phyloP scores from a whole-genome alignment of 2,329 filamentous ascomycete genomes.

The Talaromyces sp. region DNA sequence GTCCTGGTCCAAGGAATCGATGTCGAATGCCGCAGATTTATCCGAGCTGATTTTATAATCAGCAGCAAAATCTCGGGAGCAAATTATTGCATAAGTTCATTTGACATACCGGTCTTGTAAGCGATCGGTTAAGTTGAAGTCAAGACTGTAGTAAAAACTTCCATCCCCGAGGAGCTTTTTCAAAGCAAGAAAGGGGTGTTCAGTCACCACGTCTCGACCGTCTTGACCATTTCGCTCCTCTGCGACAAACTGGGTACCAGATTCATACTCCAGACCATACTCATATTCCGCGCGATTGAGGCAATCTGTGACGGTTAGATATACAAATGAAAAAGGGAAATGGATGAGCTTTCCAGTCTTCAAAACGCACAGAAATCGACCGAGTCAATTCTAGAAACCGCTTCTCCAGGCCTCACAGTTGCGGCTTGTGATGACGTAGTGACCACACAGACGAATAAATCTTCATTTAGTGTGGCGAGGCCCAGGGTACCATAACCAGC shows the following conservation, averaged over 20 bases:
- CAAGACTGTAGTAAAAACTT: conserved; percentile 97
- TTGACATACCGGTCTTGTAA: conserved; percentile 75
- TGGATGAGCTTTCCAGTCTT: background rate
- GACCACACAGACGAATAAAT: conserved; percentile 90
- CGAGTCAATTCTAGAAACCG: conserved; percentile 79
- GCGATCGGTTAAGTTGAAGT: conserved; percentile 93
- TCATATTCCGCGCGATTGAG: conserved; percentile 86
- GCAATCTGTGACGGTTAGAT: conserved; percentile 62
- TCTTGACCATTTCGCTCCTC: conserved; percentile 58
- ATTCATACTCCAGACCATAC: conserved; percentile 64
- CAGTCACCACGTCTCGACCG: conserved; percentile 69
- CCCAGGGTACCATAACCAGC: conserved; percentile 85
- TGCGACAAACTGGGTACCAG: conserved; percentile 55
- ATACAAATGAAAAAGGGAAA: background rate
- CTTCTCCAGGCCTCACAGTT: conserved; percentile 82
- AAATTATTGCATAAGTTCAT: conserved; percentile 11
- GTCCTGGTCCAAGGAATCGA: conserved; percentile 87
- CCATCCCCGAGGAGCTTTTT: conserved; percentile 92
- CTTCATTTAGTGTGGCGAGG: conserved; percentile 77
- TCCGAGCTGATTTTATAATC: conserved; percentile 58
- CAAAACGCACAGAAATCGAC: conserved; percentile 72
- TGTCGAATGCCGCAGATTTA: conserved; percentile 78
- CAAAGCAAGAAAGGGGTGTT: conserved; percentile 87
- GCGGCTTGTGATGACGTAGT: conserved; percentile 78
- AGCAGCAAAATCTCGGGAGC: too few relatives aligned